Evolutionary conservation across 2,329 filamentous ascomycete genomes (phyloP), one percentile per base, ranked within the genome.

Genomic region (Myriosclerotinia scirpicola): DNA sequence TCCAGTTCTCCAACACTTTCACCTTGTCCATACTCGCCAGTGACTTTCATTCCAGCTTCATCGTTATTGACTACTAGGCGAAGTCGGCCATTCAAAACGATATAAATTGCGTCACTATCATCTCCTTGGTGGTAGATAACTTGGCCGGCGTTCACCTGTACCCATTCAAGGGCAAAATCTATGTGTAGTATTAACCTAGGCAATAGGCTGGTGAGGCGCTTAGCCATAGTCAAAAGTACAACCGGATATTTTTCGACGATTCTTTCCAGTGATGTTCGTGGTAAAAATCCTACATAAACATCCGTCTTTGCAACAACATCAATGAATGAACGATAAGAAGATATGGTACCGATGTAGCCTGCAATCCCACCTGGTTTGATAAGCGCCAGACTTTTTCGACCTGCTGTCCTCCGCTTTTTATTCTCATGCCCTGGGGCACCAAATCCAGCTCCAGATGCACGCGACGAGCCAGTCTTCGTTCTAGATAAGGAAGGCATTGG

Each of bases 281-380:
- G 95, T 15, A 99, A 81, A 71, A 99, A 99, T 0, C 95, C 95
- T 17, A 99, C 95, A 74, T 97, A 98, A 2, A 98, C 95, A 78
- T 99, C 95, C 0, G 96, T 99, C 79, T 98, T 98, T 3, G 95
- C 96, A 48, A 94, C 90, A 1, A 99, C 93, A 75, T 98, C 94
- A 26, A 97, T 95, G 76, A 98, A 97, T 0, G 95, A 99, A 36
- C 95, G 84, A 76, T 97, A 97, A 0, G 93, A 97, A 2, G 95
- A 97, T 22, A 99, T 89, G 0, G 93, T 95, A 6, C 95, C 93
- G 42, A 98, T 87, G 74, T 99, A 99, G 0, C 95, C 96, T 63
- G 95, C 94, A 46, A 99, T 84, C 0, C 93, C 93, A 60, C 95
- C 95, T 3, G 95, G 95, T 75, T 97, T 99, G 70, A 97, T 93